Conservation (phyloP, 495 filamentous ascomycete species). For the Lichenothelia convexa region DNA sequence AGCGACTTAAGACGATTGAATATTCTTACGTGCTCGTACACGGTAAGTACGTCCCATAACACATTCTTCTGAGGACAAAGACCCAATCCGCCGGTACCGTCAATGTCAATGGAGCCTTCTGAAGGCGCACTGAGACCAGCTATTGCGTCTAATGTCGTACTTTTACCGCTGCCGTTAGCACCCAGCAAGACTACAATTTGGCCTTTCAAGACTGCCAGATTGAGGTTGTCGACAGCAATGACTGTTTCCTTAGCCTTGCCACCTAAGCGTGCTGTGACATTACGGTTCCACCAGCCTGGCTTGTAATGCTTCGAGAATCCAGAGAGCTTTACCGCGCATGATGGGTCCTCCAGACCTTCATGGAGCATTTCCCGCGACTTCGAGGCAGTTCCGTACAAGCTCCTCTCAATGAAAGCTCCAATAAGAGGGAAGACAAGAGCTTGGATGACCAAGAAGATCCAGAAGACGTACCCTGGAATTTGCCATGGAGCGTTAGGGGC, state of each 20-base stretch:
- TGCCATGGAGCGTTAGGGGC: constrained; percentile 13
- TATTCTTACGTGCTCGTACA: constrained; percentile 59
- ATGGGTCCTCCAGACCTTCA: constrained; percentile 2
- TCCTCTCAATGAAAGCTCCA: constrained; percentile 52
- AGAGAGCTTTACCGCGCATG: constrained; percentile 34
- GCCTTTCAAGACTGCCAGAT: constrained; percentile 45
- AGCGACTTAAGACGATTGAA: constrained; percentile 62
- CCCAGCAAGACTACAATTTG: constrained; percentile 69
- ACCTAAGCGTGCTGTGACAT: constrained; percentile 26
- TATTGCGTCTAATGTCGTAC: constrained; percentile 71
- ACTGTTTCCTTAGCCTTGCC: constrained; percentile 39
- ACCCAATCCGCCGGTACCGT: constrained; percentile 57
- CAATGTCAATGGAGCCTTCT: constrained; percentile 50
- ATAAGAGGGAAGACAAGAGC: constrained; percentile 53
- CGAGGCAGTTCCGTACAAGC: constrained; percentile 53
- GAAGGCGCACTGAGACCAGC: constrained; percentile 58
- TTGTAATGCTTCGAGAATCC: constrained; percentile 57
- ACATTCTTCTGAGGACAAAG: constrained; percentile 69
- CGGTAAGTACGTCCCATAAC: constrained; percentile 68
- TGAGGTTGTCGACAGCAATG: constrained; percentile 50
- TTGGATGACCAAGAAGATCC: constrained; percentile 38
- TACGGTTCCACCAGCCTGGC: constrained; percentile 40
- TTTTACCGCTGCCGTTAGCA: constrained; percentile 75
- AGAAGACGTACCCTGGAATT: constrained; percentile 11
- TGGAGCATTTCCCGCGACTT: constrained; percentile 34